These are phyloP conservation scores for Graphilbum ipis-grandicollis DNA, from an alignment of 2,329 filamentous ascomycete genomes.

Conservation along the genomic window DNA sequence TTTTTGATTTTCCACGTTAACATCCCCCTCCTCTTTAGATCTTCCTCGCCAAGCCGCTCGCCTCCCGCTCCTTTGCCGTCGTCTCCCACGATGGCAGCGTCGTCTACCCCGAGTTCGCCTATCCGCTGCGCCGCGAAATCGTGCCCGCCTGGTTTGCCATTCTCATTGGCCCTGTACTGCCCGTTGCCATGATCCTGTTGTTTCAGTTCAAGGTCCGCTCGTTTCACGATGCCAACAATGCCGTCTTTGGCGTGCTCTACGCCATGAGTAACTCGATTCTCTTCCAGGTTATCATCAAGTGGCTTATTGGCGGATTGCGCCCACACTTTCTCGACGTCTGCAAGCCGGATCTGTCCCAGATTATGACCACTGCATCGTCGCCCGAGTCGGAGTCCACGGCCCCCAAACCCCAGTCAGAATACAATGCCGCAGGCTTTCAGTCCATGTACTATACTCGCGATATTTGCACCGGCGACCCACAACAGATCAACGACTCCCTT, in stretches of 20 bases:
- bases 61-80: conserved; percentile 52
- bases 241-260: conserved; percentile 51
- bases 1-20: too few relatives aligned
- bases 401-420: conserved; percentile 16
- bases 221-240: conserved; percentile 58
- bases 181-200: conserved; percentile 45
- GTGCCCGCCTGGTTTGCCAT: conserved; percentile 56
- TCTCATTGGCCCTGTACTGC: conserved; percentile 43
- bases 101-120: conserved; percentile 53
- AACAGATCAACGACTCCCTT: conserved; percentile 49
- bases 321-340: conserved; percentile 57
- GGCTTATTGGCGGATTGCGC: conserved; percentile 55
- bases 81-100: conserved; percentile 49
- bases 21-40: too few relatives aligned
- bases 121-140: conserved; percentile 52
- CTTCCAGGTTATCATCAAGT: conserved; percentile 63
- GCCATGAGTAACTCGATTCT: conserved; percentile 52
- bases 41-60: conserved; percentile 36
- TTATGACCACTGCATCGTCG: conserved; percentile 1
- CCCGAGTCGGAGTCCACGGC: too few relatives aligned
- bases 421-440: conserved; percentile 28
- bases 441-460: conserved; percentile 50
- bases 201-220: conserved; percentile 51
- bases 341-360: conserved; percentile 35
- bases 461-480: conserved; percentile 49